phyloP scores from a whole-genome alignment of 208 protist species.

The Naegleria fowleri region DNA sequence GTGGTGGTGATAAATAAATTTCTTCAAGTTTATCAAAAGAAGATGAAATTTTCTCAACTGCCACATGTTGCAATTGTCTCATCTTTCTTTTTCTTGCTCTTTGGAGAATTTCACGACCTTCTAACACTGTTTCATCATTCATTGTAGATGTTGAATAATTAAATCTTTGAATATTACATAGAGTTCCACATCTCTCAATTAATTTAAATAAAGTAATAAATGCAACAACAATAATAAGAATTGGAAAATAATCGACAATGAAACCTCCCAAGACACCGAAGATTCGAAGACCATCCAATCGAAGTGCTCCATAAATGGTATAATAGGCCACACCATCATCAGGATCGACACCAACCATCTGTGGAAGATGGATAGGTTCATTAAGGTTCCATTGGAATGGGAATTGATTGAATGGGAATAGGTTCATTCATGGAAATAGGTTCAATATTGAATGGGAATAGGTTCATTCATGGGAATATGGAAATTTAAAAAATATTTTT shows the following conservation, averaged over 20 bases:
- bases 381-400: too few species aligned
- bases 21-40: not conserved
- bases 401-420: too few species aligned
- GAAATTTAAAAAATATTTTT: too few species aligned
- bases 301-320: not conserved
- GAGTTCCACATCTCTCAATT: not conserved
- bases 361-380: too few species aligned
- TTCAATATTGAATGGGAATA: too few species aligned
- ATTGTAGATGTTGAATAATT: not conserved
- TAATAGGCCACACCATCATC: constrained; percentile 20
- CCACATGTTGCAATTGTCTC: not conserved
- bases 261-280: not conserved
- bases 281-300: not conserved
- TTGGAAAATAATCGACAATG: not conserved
- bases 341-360: not conserved
- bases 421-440: too few species aligned
- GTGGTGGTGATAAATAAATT: too few species aligned
- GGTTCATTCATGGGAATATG: too few species aligned
- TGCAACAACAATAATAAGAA: not conserved
- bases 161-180: not conserved
- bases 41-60: not conserved
- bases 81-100: not conserved
- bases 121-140: not conserved
- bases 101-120: constrained; percentile 5
- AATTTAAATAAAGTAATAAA: not conserved